phyloP scores from a whole-genome alignment of 306 rosid species.

The Dryas alaskensis region DNA sequence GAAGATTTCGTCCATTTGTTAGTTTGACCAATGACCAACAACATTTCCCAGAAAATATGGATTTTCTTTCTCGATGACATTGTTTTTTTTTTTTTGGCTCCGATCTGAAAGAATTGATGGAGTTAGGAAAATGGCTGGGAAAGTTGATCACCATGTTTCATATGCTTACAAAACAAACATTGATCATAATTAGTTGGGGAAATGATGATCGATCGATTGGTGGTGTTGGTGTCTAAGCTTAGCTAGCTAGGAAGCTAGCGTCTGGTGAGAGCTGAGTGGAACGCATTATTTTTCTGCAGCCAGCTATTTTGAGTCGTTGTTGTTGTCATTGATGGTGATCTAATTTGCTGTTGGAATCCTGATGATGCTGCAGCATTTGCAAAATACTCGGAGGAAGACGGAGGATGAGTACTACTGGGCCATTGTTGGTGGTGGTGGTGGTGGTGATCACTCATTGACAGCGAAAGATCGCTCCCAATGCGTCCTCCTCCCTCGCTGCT shows the following conservation, averaged over 20 bases:
- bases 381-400: conserved; percentile 24
- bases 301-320: conserved; percentile 40
- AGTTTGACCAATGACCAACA: conserved; percentile 51
- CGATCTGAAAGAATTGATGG: too few species aligned
- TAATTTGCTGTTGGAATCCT: conserved; percentile 90
- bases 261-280: conserved; percentile 44
- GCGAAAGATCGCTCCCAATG: conserved; percentile 57
- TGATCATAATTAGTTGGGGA: too few species aligned
- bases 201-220: too few species aligned
- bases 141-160: too few species aligned
- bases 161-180: too few species aligned
- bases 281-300: conserved; percentile 66
- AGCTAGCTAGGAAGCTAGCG: background rate
- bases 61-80: background rate
- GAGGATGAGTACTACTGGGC: conserved; percentile 42
- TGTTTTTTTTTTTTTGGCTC: background rate
- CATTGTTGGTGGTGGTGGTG: conserved; percentile 40
- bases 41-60: conserved; percentile 34
- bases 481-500: conserved; percentile 55
- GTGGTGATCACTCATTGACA: conserved; percentile 46
- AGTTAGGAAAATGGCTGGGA: too few species aligned
- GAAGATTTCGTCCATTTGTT: conserved; percentile 51
- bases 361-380: conserved; percentile 99
- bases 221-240: too few species aligned
- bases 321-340: conserved; percentile 1